Evolutionary conservation across 2,329 filamentous ascomycete genomes (phyloP).

Genomic region (Aspergillus texensis): DNA sequence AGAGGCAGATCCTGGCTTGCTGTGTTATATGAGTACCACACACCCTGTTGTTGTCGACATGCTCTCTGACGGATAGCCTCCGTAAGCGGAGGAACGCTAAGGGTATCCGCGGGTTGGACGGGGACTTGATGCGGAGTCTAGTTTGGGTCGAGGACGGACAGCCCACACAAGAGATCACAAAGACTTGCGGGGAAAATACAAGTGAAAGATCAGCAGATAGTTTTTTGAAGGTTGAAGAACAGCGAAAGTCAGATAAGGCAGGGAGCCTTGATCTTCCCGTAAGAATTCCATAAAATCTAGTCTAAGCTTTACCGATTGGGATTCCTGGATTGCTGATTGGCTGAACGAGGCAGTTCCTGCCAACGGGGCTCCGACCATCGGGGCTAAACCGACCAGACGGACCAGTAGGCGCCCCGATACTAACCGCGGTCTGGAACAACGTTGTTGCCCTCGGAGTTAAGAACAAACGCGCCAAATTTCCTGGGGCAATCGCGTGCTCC

Average conservation of each 20-base stretch:
- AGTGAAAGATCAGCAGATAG: not conserved
- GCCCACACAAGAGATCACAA: not conserved
- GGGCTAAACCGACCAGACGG: slow-evolving; percentile 7
- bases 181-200: not conserved
- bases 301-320: slow-evolving; percentile 7
- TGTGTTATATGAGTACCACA: slow-evolving; percentile 9
- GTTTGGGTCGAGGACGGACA: not conserved
- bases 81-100: slow-evolving; percentile 20
- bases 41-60: slow-evolving; percentile 61
- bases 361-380: slow-evolving; percentile 22
- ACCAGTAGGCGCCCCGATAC: slow-evolving; percentile 5
- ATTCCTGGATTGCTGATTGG: slow-evolving; percentile 9
- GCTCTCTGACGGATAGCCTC: slow-evolving; percentile 14
- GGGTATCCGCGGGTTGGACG: not conserved
- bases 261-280: not conserved
- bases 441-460: slow-evolving; percentile 8
- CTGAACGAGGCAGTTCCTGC: not conserved
- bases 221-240: not conserved
- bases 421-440: slow-evolving; percentile 26
- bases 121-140: not conserved
- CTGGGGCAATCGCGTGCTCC: slow-evolving; percentile 7
- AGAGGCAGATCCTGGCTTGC: not conserved
- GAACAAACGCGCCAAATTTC: slow-evolving; percentile 23
- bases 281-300: not conserved
- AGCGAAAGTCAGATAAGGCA: not conserved